Conservation (phyloP, 805 yeast species). For the Candida taoyuanica region DNA sequence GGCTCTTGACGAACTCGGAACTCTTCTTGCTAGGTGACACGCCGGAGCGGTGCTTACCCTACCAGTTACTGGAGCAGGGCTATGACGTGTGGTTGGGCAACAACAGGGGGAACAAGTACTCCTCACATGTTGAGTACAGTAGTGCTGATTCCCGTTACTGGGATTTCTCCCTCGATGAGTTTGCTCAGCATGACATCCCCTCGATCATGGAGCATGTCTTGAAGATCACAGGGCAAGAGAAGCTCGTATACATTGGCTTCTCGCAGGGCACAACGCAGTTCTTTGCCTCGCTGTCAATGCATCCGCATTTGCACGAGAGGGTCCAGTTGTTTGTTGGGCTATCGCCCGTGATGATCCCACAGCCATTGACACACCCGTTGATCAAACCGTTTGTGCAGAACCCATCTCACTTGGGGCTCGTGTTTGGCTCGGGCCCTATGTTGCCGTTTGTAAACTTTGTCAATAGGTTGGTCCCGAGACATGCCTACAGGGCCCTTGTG, state of each 20-base stretch:
- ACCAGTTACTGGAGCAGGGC: conserved; percentile 68
- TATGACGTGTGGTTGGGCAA: conserved; percentile 96
- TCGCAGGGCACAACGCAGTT: conserved; percentile 95
- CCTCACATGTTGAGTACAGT: conserved; percentile 31
- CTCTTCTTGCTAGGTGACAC: conserved; percentile 45
- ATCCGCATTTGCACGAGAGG: conserved; percentile 55
- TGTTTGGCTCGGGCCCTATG: conserved; percentile 72
- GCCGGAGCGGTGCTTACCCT: conserved; percentile 52
- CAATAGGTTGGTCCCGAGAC: conserved; percentile 71
- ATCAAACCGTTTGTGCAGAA: conserved; percentile 72
- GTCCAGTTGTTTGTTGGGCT: conserved; percentile 66
- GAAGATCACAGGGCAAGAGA: conserved; percentile 36
- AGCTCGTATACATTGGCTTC: conserved; percentile 76
- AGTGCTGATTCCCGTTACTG: conserved; percentile 52
- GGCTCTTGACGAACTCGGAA: conserved; percentile 75
- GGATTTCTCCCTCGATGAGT: conserved; percentile 89
- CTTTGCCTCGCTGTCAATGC: conserved; percentile 71
- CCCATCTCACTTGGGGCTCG: conserved; percentile 62
- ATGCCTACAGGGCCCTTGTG: conserved; percentile 60
- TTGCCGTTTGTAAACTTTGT: conserved; percentile 71
- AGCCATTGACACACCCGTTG: conserved; percentile 70
- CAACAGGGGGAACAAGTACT: conserved; percentile 89
- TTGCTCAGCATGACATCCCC: conserved; percentile 88
- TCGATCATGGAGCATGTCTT: conserved; percentile 72
- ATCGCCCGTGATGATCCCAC: conserved; percentile 93